Evolutionary conservation across 225 moss, liverwort and hornwort species (phyloP).

Genomic region (Bryum argenteum): DNA sequence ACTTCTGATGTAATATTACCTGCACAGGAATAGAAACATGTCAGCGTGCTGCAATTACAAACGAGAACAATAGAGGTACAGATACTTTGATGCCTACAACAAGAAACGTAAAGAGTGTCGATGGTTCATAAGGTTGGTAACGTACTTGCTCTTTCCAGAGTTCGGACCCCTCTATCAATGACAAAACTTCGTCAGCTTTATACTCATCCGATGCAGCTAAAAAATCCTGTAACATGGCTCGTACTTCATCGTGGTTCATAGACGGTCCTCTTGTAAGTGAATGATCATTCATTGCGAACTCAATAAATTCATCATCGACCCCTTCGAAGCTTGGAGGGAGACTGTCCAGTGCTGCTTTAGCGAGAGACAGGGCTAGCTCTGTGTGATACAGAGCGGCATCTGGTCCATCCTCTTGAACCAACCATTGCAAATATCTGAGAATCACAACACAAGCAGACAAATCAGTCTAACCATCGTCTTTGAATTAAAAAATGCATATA

Average conservation of each 20-base stretch:
- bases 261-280: constrained; percentile 43
- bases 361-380: constrained; percentile 87
- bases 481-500: not conserved
- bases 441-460: constrained; percentile 3
- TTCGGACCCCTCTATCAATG: constrained; percentile 72
- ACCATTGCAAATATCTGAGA: constrained; percentile 92
- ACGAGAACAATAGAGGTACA: constrained; percentile 1
- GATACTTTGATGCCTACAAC: not conserved
- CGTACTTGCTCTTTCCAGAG: constrained; percentile 98
- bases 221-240: constrained; percentile 69
- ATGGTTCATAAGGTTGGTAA: constrained; percentile 7
- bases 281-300: constrained; percentile 21
- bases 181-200: constrained; percentile 69
- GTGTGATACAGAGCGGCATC: constrained; percentile 86
- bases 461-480: constrained; percentile 16
- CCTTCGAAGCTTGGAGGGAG: constrained; percentile 33
- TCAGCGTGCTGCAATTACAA: constrained; percentile 19
- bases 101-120: constrained; percentile 11
- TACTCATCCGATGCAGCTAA: constrained; percentile 79
- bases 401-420: constrained; percentile 88
- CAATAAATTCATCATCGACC: constrained; percentile 30
- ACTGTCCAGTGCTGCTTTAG: constrained; percentile 72
- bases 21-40: constrained; percentile 38
- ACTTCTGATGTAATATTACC: constrained; percentile 88
- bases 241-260: constrained; percentile 52